Evolutionary conservation across 1,139 yeast genomes (phyloP).

Genomic region (Saccharomyces hybrid): DNA sequence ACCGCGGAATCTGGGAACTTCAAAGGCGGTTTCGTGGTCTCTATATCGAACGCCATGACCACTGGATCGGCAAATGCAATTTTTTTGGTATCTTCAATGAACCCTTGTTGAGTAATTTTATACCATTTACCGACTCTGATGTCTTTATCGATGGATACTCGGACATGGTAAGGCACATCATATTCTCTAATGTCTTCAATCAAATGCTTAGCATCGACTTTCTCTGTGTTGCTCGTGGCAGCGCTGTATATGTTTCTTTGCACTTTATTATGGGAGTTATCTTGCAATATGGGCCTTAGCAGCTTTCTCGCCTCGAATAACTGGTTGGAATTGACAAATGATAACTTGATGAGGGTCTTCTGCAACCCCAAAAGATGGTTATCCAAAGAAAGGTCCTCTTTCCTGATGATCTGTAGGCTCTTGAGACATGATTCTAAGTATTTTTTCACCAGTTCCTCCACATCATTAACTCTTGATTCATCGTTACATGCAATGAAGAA

Average conservation of each 20-base stretch:
- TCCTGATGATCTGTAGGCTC: constrained; percentile 44
- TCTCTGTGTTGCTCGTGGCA: constrained; percentile 12
- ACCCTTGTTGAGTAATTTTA: constrained; percentile 60
- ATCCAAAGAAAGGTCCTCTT: constrained; percentile 73
- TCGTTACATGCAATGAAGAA: constrained; percentile 63
- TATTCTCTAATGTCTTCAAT: constrained; percentile 83
- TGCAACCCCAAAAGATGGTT: constrained; percentile 80
- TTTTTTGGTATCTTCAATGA: constrained; percentile 51
- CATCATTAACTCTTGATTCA: constrained; percentile 52
- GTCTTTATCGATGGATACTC: constrained; percentile 84
- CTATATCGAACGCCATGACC: constrained; percentile 93
- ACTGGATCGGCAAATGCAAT: constrained; percentile 97
- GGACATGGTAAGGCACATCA: constrained; percentile 93
- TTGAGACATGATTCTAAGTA: constrained; percentile 59
- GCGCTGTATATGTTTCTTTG: constrained; percentile 57
- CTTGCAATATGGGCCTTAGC: constrained; percentile 60
- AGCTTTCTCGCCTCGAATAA: constrained; percentile 64
- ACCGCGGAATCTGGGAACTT: constrained; percentile 88
- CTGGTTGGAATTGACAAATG: constrained; percentile 70
- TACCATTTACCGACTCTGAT: constrained; percentile 96
- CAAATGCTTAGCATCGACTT: constrained; percentile 50
- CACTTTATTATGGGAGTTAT: constrained; percentile 56
- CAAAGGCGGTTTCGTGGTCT: constrained; percentile 92
- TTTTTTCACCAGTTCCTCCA: constrained; percentile 76
- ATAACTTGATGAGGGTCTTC: constrained; percentile 55